phyloP scores from a whole-genome alignment of 2,329 filamentous ascomycete species.

The Fusarium hainanense region DNA sequence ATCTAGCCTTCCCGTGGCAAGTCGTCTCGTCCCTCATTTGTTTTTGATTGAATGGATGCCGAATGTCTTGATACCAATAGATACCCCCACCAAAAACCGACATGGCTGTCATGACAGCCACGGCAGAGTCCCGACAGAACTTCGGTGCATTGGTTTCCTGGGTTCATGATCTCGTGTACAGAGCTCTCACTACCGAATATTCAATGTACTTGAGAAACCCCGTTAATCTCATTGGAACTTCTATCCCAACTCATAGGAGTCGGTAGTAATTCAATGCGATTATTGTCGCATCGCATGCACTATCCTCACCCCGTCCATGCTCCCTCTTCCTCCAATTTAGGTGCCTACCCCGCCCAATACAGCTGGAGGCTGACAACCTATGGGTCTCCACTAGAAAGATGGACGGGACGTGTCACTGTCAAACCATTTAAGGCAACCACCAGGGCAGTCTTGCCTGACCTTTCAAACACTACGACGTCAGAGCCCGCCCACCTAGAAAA shows the following conservation, averaged over 20 bases:
- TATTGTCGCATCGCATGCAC: slow-evolving; percentile 21
- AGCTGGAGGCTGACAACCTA: slow-evolving; percentile 16
- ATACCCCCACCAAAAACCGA: slow-evolving; percentile 27
- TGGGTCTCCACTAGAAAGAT: slow-evolving; percentile 33
- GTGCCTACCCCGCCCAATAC: slow-evolving; percentile 32
- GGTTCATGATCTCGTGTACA: neutral
- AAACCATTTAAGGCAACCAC: slow-evolving; percentile 20
- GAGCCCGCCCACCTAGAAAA: neutral
- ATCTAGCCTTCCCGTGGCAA: neutral
- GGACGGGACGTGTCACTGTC: slow-evolving; percentile 11
- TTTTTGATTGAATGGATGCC: slow-evolving; percentile 8
- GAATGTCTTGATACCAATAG: slow-evolving; percentile 14
- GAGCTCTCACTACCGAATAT: neutral
- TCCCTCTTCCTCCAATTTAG: neutral
- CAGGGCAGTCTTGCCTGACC: neutral
- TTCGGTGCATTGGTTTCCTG: neutral
- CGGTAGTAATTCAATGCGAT: neutral
- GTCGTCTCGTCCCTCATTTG: slow-evolving; percentile 7
- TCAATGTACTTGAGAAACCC: neutral
- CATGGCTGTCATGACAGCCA: slow-evolving; percentile 33
- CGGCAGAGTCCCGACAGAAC: neutral
- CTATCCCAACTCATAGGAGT: neutral
- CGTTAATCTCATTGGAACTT: neutral
- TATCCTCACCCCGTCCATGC: slow-evolving; percentile 37
- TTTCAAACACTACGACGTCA: slow-evolving; percentile 4